Evolutionary conservation across 2,329 filamentous ascomycete species (phyloP), one percentile per base, ranked within the genome.

Genomic region (Myriosclerotinia scirpicola): DNA sequence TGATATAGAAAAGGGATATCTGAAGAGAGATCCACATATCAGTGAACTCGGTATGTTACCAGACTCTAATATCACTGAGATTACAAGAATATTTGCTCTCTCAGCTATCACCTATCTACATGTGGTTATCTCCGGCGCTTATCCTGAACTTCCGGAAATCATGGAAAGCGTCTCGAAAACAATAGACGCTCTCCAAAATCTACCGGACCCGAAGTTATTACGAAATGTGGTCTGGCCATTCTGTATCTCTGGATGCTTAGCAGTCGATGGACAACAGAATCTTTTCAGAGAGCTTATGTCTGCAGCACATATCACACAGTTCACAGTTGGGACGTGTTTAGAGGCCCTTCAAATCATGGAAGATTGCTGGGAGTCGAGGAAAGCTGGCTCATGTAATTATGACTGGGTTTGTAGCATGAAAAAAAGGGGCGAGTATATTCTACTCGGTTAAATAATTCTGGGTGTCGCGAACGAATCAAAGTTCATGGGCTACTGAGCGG

Each of bases 291-390:
- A 34, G 9, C 22, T 54, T n/a, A 12, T 34, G 6, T 6, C 30
- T 14, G 14, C 53, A 2, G 30, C 11, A 5, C n/a, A 34, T 9
- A 11, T 20, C 15, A 17, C 8, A 34, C n/a, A 30, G 15, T 26
- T 26, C 26, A 30, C 30, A 14, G 20, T 9, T 52, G 59, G 55
- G 46, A 48, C 64, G 20, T 66, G 42, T 44, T 34, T 58, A 22
- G 63, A 65, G 42, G 63, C 58, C 6, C 56, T 64, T n/a, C 7
- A 68, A 11, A 56, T 56, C 22, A 64, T 67, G 52, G 36, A 90
- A 40, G 34, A 38, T 26, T 55, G 53, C 36, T 55, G 26, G 30
- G 36, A 34, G 5, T 36, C 36, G 53, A 55, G 53, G 15, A 38
- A 36, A 14, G 11, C 53, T 6, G 53, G 30, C 12, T 55, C 53